Conservation (phyloP, 2,329 filamentous ascomycete genomes). For the Colletotrichum sp. region DNA sequence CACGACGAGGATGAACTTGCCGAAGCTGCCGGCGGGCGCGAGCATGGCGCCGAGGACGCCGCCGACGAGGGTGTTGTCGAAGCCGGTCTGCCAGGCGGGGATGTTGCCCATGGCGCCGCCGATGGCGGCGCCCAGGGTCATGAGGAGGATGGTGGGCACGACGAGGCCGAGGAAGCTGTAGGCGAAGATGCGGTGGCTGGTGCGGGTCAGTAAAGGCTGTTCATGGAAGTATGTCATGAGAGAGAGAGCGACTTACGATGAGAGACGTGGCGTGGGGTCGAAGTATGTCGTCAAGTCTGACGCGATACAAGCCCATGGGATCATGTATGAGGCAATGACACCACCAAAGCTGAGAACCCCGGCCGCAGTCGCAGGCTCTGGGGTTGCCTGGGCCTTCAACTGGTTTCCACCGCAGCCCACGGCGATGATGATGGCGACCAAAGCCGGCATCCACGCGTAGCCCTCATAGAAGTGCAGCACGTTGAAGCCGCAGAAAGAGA, state of each 20-base stretch:
- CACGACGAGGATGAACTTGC: slow-evolving; percentile 40
- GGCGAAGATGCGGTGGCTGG: slow-evolving; percentile 49
- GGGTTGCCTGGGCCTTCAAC: slow-evolving; percentile 38
- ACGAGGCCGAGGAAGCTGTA: slow-evolving; percentile 63
- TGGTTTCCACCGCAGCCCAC: slow-evolving; percentile 42
- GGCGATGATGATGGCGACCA: slow-evolving; percentile 43
- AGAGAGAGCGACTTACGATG: slow-evolving; percentile 40
- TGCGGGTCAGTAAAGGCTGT: background rate
- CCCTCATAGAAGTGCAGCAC: slow-evolving; percentile 48
- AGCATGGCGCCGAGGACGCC: slow-evolving; percentile 36
- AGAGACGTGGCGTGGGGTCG: slow-evolving; percentile 51
- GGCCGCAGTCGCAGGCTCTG: slow-evolving; percentile 41
- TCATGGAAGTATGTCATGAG: background rate
- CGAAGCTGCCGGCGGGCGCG: slow-evolving; percentile 31
- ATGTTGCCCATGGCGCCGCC: slow-evolving; percentile 34
- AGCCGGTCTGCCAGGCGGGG: slow-evolving; percentile 32
- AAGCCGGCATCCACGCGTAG: slow-evolving; percentile 49
- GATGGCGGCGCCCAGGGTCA: slow-evolving; percentile 44
- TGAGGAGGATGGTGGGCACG: slow-evolving; percentile 35
- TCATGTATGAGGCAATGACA: slow-evolving; percentile 66
- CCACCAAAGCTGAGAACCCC: slow-evolving; percentile 61
- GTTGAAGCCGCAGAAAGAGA: slow-evolving; percentile 52
- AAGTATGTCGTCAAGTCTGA: slow-evolving; percentile 68
- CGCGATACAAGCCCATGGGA: slow-evolving; percentile 63
- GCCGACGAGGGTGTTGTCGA: slow-evolving; percentile 31